Base-by-base conservation (phyloP, 2,329 filamentous ascomycete genomes). In the Celoporthe dispersa region DNA sequence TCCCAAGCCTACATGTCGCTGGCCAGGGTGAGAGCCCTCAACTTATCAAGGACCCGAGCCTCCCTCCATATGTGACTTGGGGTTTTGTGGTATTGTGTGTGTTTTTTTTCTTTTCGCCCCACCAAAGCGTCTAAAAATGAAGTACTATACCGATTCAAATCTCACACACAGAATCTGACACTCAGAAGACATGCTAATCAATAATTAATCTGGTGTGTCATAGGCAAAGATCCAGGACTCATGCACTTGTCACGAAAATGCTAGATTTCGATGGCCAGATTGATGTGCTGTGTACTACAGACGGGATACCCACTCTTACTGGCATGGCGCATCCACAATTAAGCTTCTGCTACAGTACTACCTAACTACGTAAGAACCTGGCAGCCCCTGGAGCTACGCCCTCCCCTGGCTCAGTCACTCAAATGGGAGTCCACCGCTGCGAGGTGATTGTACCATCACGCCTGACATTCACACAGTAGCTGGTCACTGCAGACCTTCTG, bases 241-340 rank as follows among this genome's bases (percentile, higher is more conserved):
- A 35, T 14, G 12, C 55, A 59, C 31, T 33, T 55, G 66, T 35
- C 39, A 59, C 33, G 16, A 57, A 7, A 48, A 48, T 48, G 16
- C 41, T 22, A 48, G 41, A 4, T 48, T 22, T 48, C 7, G 16
- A 48, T 19, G 16, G 8, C 41, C 19, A 41, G 3, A 16, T 12
- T 41, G 19, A 37, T 25, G 69, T 48, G 8, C 41, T 48, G 64
- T 53, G 69, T 51, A 61, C 66, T 28, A 28, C 51, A 55, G 14
- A 55, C 25, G 11, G 12, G 37, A 61, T 71, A 57, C 28, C 68
- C 68, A 70, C 68, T 68, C 39, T 19, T 55, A 37, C 35, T 67
- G 51, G 65, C 48, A 70, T 64, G 31, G 65, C 68, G 7, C 11
- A 65, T 63, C 66, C 69, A 71, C 66, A 48, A 48, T 66, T 48